Evolutionary conservation across 495 filamentous ascomycete species (phyloP).

Genomic region (Tuber umbilicatum): DNA sequence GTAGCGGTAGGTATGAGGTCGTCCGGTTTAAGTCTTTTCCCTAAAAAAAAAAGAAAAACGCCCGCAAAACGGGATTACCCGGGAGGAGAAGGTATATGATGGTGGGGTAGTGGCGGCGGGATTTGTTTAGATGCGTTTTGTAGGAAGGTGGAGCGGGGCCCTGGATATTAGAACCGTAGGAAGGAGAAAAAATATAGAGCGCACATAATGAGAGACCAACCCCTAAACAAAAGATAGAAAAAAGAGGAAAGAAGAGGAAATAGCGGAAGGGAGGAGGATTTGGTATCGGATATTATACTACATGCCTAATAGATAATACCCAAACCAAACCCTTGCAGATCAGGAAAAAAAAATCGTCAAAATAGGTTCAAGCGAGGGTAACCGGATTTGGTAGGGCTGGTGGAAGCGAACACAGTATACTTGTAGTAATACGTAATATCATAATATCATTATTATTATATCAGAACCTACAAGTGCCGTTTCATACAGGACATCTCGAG

Average conservation of each 20-base stretch:
- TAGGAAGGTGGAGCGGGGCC: background rate
- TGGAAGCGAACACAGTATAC: background rate
- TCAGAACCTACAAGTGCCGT: too few relatives aligned
- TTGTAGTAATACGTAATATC: too few relatives aligned
- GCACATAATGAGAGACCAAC: background rate
- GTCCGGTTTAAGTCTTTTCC: background rate
- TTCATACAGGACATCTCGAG: too few relatives aligned
- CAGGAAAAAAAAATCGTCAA: background rate
- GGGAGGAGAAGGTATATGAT: background rate
- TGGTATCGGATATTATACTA: background rate
- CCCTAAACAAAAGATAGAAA: background rate
- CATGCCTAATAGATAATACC: background rate
- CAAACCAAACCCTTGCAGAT: background rate
- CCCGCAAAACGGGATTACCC: background rate
- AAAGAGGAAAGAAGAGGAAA: background rate
- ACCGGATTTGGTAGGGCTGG: slow-evolving; percentile 1
- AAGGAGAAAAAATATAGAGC: background rate
- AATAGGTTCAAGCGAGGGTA: background rate
- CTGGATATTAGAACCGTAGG: background rate
- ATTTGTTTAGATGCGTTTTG: background rate
- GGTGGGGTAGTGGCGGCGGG: background rate
- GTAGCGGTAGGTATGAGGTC: background rate
- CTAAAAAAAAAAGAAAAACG: background rate
- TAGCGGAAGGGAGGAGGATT: background rate
- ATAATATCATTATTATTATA: too few relatives aligned